Evolutionary conservation across 1,284 basidiomycete genomes (phyloP), one percentile per base, ranked within the genome.

Genomic region (Jaminaea rosea): DNA sequence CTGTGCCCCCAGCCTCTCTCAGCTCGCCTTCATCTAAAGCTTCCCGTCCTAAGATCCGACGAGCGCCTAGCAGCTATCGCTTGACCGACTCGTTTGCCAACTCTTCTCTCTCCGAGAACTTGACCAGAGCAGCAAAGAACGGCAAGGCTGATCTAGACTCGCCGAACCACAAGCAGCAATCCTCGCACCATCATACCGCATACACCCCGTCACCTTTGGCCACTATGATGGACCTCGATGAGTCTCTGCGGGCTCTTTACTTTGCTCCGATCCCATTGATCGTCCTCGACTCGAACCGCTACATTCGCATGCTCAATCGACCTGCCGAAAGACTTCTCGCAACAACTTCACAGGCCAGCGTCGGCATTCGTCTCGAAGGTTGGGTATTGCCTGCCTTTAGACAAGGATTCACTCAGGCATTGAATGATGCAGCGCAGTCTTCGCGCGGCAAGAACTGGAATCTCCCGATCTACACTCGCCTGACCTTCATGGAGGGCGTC

Each of bases 161-260:
- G 29, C 15, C 29, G 29, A 8, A 8, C 9, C 9, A 8, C 29
- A 8, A 31, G 9, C 29, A 31, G 29, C 29, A 31, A 15, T 15
- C 29, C 29, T 8, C 29, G 9, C 15, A 31, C 29, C 15, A 8
- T 15, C 8, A 31, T 15, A 31, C 8, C 9, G 29, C 29, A 8
- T 31, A 31, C 39, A 42, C 39, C 5, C 17, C 34, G n/a, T 9
- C 4, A 3, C 26, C 31, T 9, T 26, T 54, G 34, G 50, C 46
- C 47, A 59, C 29, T 5, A 68, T 68, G 67, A 63, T 69, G n/a
- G 65, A 67, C 44, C 58, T 67, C n/a, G 67, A 69, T 45, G 67
- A 69, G 52, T 63, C 65, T 27, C 57, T 69, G 17, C 52, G 65
- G 37, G 67, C 67, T 39, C 54, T 69, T 45, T 69, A 69, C 52